Percentiles rank a stretch among this genome's conserved stretches.
These are phyloP conservation scores for Fragilariopsis cylindrus DNA, from an alignment of 108 stramenopile genomes.

Conservation along the genomic window DNA sequence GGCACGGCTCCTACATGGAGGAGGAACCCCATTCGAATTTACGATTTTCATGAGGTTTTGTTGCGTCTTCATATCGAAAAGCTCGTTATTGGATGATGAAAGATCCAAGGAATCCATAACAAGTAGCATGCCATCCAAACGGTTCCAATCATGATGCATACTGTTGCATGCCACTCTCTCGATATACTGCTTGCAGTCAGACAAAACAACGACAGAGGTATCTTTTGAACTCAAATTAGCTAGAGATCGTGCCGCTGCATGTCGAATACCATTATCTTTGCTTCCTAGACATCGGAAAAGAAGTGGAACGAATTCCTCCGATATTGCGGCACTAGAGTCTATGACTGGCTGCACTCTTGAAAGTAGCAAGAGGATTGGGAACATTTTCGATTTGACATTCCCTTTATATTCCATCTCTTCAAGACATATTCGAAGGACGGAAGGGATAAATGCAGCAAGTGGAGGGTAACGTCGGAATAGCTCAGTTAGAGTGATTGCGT, in stretches of 20 bases:
- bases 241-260: slow-evolving; percentile 52
- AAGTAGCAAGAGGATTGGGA: slow-evolving; percentile 59
- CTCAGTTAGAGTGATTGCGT: slow-evolving; percentile 52
- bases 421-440: slow-evolving; percentile 30
- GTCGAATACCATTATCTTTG: slow-evolving; percentile 39
- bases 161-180: background rate
- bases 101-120: slow-evolving; percentile 9
- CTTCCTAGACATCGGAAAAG: slow-evolving; percentile 37
- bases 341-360: slow-evolving; percentile 51
- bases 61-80: background rate
- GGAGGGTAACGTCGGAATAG: slow-evolving; percentile 52
- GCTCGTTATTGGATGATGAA: background rate
- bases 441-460: slow-evolving; percentile 37
- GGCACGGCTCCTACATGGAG: slow-evolving; percentile 10
- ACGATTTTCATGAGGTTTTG: background rate
- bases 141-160: slow-evolving; percentile 26
- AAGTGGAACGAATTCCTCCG: slow-evolving; percentile 30
- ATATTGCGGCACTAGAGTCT: slow-evolving; percentile 16
- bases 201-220: background rate
- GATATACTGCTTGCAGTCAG: slow-evolving; percentile 5
- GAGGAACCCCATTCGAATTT: background rate
- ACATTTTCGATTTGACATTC: slow-evolving; percentile 26
- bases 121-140: slow-evolving; percentile 36
- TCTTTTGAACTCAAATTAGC: slow-evolving; percentile 42
- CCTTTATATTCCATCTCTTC: slow-evolving; percentile 14